Percentiles rank a stretch among this genome's conserved stretches.
These are phyloP conservation scores for Gymnopilus junonius DNA, from an alignment of 768 basidiomycete genomes.

Conservation along the genomic window DNA sequence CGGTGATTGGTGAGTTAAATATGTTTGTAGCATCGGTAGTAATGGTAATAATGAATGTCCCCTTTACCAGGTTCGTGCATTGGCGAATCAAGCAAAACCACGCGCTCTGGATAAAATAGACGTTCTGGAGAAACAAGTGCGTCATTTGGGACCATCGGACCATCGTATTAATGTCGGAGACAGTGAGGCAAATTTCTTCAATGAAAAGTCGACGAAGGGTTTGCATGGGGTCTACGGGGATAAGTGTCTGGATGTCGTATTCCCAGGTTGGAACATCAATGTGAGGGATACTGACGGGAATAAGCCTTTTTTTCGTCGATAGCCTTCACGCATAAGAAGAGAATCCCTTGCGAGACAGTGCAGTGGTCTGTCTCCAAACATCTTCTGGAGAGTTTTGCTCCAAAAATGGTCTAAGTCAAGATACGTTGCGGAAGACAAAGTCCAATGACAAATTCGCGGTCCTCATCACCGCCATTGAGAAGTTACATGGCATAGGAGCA, in stretches of 20 bases:
- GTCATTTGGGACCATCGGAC: slow-evolving; percentile 1
- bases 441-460: not conserved
- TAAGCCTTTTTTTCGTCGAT: not conserved
- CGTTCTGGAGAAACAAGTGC: not conserved
- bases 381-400: not conserved
- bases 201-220: not conserved
- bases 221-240: not conserved
- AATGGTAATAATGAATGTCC: not conserved
- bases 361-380: not conserved
- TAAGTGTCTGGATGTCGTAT: not conserved
- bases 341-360: not conserved
- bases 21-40: not conserved
- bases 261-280: not conserved
- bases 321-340: not conserved
- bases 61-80: not conserved
- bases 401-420: slow-evolving; percentile 1
- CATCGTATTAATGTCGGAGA: not conserved
- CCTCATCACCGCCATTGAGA: not conserved
- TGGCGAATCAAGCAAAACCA: not conserved
- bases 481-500: slow-evolving; percentile 8
- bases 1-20: not conserved
- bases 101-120: not conserved
- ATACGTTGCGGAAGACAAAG: not conserved
- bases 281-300: not conserved
- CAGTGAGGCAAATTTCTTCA: not conserved